Evolutionary conservation across 768 basidiomycete genomes (phyloP), one percentile per base, ranked within the genome.

Genomic region (Suillus americanus): DNA sequence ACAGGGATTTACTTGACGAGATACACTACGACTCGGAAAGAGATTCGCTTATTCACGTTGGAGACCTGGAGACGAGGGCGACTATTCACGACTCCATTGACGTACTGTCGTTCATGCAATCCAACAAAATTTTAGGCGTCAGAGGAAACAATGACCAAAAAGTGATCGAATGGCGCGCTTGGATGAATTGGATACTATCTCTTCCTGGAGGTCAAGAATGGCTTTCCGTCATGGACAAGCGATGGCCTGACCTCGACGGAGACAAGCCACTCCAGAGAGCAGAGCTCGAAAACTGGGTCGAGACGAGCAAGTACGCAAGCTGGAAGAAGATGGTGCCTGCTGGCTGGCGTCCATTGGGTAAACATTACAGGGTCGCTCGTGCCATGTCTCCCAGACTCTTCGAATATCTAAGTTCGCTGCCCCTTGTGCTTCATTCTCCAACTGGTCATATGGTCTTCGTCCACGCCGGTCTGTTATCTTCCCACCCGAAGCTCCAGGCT

Each of bases 121-220:
- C 78, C 13, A 73, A 89, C 69, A 84, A 86, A 61, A 80, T 94
- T 46, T 83, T 83, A 23, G 95, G 94, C 20, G 94, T 97, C 3
- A 86, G 96, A 43, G 96, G 97, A 0, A 99, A 99, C 74, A 94
- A 98, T 72, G 96, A 99, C 78, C 94, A 98, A 76, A 84, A 84
- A 67, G 86, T 95, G 54, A 83, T 98, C 53, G 92, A 97, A 78
- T 97, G 96, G 96, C 82, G 88, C 30, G 79, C 82, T 3, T 99
- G 94, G 94, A 83, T 92, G 60, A 80, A 90, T 18, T 97, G 94
- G 93, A 86, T 96, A 64, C 67, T 75, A 18, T 66, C 75, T 12
- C 72, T 81, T 33, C 75, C 80, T 0, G 76, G 70, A 8, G 83
- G 81, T 1, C 71, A 57, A 28, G 72, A 79, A 33, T 95, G 92